Base-by-base conservation (phyloP, 176 grass and related monocot species). In the Aegilops tauschii region DNA sequence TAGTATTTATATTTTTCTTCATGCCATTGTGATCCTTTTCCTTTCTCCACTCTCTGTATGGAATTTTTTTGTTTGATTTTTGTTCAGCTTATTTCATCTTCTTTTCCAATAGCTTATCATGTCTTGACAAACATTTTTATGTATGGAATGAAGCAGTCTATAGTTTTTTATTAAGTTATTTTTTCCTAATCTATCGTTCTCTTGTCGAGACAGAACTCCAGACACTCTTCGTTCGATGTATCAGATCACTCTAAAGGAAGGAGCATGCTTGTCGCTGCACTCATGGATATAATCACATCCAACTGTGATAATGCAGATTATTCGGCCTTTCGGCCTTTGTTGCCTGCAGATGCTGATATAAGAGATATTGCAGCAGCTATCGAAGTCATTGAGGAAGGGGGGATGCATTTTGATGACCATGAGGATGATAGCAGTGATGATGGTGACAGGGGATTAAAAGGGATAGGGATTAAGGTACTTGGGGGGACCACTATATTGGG, bases 191-290 rank as follows among this genome's bases (percentile, higher is more conserved):
- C 83, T 77, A 40, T 83, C 80, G 20, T 72, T 62, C 31, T 63
- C 47, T 83, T 81, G 74, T 82, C 17, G 61, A 65, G 40, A 61
- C 93, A 98, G 96, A 93, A 89, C 71, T 91, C 91, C 65, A 92
- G 90, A 54, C 84, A 90, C 74, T 89, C 93, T 88, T 92, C 96
- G 45, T 88, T 91, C 45, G 88, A 94, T 90, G 86, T 82, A 82
- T 83, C 72, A 69, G 88, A 91, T 86, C 78, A 82, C 76, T 93
- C 92, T 59, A 96, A 92, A 90, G 96, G 93, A 83, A 93, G 93
- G 78, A 98, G 96, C 88, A 96, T 98, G 96, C 96, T 98, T 89
- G 96, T 98, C 79, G 92, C 96, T 72, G 92, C 96, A 58, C 89
- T 98, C 70, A 98, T 98, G 96, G 96, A 98, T 83, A 88, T 98